Conservation (phyloP, 768 basidiomycete species). For the Russula emetica region DNA sequence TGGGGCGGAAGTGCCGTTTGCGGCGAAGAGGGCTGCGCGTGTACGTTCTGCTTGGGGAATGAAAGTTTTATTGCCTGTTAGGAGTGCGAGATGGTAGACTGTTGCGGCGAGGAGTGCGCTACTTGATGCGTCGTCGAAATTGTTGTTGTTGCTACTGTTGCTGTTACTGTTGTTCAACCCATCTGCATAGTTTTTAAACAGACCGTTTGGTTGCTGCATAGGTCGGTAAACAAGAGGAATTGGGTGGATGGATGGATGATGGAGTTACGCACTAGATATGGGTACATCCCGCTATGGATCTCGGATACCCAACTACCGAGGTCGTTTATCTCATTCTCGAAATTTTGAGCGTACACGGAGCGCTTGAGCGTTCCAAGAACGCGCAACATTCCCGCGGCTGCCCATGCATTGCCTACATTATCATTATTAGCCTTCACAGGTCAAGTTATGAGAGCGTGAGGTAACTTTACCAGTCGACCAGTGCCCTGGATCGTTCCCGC, state of each 20-base stretch:
- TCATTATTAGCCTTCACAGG: neutral
- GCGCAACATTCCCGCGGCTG: constrained; percentile 80
- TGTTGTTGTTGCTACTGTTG: constrained; percentile 44
- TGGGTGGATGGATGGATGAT: neutral
- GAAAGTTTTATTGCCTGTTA: constrained; percentile 46
- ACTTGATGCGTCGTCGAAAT: constrained; percentile 67
- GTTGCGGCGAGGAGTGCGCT: constrained; percentile 72
- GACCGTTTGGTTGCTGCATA: constrained; percentile 41
- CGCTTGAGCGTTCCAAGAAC: constrained; percentile 70
- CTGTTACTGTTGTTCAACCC: constrained; percentile 38
- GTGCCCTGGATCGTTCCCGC: constrained; percentile 57
- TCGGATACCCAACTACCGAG: constrained; percentile 63
- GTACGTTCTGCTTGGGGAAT: constrained; percentile 56
- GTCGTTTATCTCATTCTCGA: constrained; percentile 52
- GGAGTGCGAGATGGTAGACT: constrained; percentile 65
- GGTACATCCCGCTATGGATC: constrained; percentile 71
- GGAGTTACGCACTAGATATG: constrained; percentile 46
- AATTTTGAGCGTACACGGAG: constrained; percentile 48
- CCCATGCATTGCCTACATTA: constrained; percentile 82
- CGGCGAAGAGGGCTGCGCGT: constrained; percentile 40
- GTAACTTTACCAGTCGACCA: constrained; percentile 68
- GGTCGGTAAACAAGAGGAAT: neutral
- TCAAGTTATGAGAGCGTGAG: constrained; percentile 16
- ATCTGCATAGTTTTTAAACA: constrained; percentile 74
- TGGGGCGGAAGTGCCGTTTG: constrained; percentile 2